These are phyloP conservation scores for Exserohilum turcica DNA, from an alignment of 2,329 filamentous ascomycete species.

Conservation along the genomic window DNA sequence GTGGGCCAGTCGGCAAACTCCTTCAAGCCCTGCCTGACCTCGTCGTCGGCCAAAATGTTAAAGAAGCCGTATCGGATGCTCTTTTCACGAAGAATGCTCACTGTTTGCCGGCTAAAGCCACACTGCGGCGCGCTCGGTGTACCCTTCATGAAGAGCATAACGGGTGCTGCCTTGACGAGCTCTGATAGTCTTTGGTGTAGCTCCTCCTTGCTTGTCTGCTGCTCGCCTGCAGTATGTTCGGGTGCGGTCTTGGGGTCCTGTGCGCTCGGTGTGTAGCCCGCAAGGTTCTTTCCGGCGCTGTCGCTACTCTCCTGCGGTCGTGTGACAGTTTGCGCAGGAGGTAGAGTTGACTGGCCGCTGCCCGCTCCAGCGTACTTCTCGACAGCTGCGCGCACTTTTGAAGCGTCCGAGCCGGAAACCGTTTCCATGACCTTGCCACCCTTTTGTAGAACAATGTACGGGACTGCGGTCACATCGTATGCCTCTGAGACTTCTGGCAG, in stretches of 20 bases:
- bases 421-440: constrained; percentile 78
- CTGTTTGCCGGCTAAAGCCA: constrained; percentile 90
- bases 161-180: constrained; percentile 90
- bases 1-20: constrained; percentile 99
- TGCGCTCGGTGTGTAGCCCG: constrained; percentile 52
- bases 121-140: constrained; percentile 86
- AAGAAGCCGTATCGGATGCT: constrained; percentile 98
- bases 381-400: constrained; percentile 82
- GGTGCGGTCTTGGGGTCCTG: constrained; percentile 55
- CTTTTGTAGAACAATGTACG: constrained; percentile 83
- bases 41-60: constrained; percentile 96
- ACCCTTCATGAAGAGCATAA: constrained; percentile 99
- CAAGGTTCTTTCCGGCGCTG: constrained; percentile 48
- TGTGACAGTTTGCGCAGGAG: constrained; percentile 51
- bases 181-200: constrained; percentile 79
- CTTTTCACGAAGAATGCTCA: constrained; percentile 83
- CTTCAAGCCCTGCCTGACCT: constrained; percentile 94
- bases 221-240: constrained; percentile 46
- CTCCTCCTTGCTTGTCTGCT: constrained; percentile 72
- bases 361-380: constrained; percentile 73
- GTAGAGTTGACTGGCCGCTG: constrained; percentile 48
- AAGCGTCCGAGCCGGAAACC: constrained; percentile 86
- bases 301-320: constrained; percentile 49
- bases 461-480: constrained; percentile 94
- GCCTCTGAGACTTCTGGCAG: constrained; percentile 87